Percentiles rank a stretch among this genome's conserved stretches.
phyloP scores from a whole-genome alignment of 129 eudicot genomes.

The Scalesia atractyloides region DNA sequence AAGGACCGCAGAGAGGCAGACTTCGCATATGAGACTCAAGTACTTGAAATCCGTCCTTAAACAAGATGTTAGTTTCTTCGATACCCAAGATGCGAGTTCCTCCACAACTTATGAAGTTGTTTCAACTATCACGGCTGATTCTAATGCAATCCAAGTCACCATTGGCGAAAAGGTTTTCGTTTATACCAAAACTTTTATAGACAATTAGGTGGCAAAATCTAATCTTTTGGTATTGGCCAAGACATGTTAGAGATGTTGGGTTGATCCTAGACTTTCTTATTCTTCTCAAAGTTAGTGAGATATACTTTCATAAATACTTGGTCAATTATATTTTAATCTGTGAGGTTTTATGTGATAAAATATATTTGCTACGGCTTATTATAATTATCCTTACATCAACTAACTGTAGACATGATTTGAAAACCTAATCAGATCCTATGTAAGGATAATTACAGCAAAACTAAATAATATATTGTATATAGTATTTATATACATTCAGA shows the following conservation, averaged over 20 bases:
- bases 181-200: background rate
- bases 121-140: conserved; percentile 62
- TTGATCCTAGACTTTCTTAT: background rate
- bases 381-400: no score
- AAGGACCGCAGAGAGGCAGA: conserved; percentile 75
- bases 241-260: background rate
- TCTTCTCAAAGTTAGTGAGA: background rate
- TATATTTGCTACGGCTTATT: no score
- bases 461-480: background rate
- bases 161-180: conserved; percentile 67
- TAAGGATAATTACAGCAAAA: no score
- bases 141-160: conserved; percentile 57
- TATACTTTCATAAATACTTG: no score
- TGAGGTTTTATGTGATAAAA: no score
- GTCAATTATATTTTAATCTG: no score
- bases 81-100: conserved; percentile 69
- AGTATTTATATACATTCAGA: background rate
- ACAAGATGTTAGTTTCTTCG: conserved; percentile 79
- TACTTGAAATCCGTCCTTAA: conserved; percentile 76
- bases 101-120: conserved; percentile 64
- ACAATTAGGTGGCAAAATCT: background rate
- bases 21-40: conserved; percentile 64
- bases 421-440: no score
- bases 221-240: background rate
- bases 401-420: no score